phyloP scores from a whole-genome alignment of 176 grass and related monocot genomes.

The Oryza meridionalis region DNA sequence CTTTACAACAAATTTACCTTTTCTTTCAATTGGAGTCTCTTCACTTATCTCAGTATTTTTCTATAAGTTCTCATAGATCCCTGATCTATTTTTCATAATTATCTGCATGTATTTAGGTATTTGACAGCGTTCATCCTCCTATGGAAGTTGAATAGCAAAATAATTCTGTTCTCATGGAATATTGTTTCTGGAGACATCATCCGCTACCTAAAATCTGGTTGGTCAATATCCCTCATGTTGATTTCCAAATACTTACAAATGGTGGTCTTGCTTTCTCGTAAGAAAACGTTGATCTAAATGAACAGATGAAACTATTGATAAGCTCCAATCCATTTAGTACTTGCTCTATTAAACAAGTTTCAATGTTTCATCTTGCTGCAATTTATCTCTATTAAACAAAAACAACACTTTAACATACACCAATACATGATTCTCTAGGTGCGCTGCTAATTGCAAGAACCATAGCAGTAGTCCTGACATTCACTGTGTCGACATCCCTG shows the following conservation, averaged over 20 bases:
- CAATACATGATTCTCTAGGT: too few relatives aligned
- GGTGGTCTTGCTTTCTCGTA: slow-evolving; percentile 39
- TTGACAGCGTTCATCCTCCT: slow-evolving; percentile 74
- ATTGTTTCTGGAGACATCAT: slow-evolving; percentile 50
- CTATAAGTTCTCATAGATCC: background rate
- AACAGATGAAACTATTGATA: too few relatives aligned
- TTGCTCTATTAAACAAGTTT: too few relatives aligned
- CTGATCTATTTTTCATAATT: slow-evolving; percentile 41
- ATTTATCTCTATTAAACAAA: too few relatives aligned
- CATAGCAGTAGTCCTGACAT: too few relatives aligned
- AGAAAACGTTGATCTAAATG: background rate
- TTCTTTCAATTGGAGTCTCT: slow-evolving; percentile 32
- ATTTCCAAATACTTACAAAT: background rate
- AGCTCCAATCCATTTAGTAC: too few relatives aligned
- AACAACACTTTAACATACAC: too few relatives aligned
- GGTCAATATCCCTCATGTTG: slow-evolving; percentile 25
- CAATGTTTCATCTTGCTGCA: too few relatives aligned
- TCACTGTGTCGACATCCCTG: too few relatives aligned
- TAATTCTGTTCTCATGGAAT: slow-evolving; percentile 65
- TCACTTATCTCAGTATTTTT: background rate
- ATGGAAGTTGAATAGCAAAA: slow-evolving; percentile 84
- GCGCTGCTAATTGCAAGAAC: too few relatives aligned
- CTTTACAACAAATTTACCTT: slow-evolving; percentile 42
- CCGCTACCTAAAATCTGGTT: slow-evolving; percentile 93
- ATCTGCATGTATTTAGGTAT: slow-evolving; percentile 56